Evolutionary conservation across 352 stramenopile species (phyloP), one percentile per base, ranked within the genome.

Genomic region (Phytophthora boehmeriae): DNA sequence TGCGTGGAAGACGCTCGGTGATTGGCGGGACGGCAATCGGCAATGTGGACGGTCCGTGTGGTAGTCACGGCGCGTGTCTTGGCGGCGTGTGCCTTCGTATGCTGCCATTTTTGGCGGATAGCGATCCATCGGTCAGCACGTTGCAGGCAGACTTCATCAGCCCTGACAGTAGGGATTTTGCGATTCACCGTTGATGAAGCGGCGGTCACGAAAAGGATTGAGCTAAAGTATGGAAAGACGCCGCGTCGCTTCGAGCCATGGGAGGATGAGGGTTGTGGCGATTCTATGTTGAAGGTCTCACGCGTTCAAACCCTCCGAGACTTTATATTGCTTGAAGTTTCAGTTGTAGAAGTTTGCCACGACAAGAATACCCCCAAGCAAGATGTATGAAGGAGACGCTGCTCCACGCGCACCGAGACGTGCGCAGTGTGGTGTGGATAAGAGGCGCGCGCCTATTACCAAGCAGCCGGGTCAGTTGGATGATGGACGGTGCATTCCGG

Each of bases 281-380:
- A 44, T 39, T 54, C 44, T 54, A 62, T 72, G 69, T 81, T 83
- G 73, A 83, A 83, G 71, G 54, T 56, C 39, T 56, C 51, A 57
- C n/a, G 49, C 35, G 41, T 20, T 45, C 20, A 50, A 17, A 41
- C 65, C 73, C 73, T 77, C 41, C 49, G 47, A 76, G 54, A 86
- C 14, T 56, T 69, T 28, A 81, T 86, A 69, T 56, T 59, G 47
- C 36, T 81, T 81, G 72, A 84, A 84, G 75, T 81, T 79, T 50
- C 52, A 46, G 11, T 8, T n/a, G 45, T 36, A 17, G 38, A 59
- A 41, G 30, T 55, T 22, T 48, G 17, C 17, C 9, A 8, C 42
- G 11, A 8, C 4, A 48, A 22, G 11, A 17, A 30, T 20, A 13
- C 27, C 59, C 43, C 48, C 55, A 39, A 17, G 44, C 59, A 35